These are phyloP conservation scores for Linanthus parryae DNA, from an alignment of 148 eudicot genomes.

Conservation along the genomic window DNA sequence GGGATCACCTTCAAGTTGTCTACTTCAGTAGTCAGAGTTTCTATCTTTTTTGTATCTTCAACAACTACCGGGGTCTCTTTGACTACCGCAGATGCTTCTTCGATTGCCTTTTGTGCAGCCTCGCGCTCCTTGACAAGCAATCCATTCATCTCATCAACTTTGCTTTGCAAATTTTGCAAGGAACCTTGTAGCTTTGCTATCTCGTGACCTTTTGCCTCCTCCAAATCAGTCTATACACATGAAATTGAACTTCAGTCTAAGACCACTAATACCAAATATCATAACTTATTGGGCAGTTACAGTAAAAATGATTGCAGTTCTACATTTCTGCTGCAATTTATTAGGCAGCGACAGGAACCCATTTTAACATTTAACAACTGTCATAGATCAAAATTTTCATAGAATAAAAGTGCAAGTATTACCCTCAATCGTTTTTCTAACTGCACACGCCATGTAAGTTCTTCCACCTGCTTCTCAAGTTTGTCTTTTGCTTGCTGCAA, in stretches of 20 bases:
- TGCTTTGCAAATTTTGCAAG: slow-evolving; percentile 23
- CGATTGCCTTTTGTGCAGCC: background rate
- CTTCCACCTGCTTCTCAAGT: slow-evolving; percentile 89
- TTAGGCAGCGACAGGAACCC: too few species aligned
- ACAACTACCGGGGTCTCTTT: slow-evolving; percentile 66
- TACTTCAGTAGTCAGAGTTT: slow-evolving; percentile 57
- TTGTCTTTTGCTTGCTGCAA: slow-evolving; percentile 81
- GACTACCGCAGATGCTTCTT: slow-evolving; percentile 11
- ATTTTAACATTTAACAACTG: too few species aligned
- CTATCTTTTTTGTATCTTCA: slow-evolving; percentile 64
- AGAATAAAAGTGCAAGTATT: slow-evolving; percentile 20
- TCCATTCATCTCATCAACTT: slow-evolving; percentile 6
- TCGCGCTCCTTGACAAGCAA: slow-evolving; percentile 6
- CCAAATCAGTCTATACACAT: slow-evolving; percentile 66
- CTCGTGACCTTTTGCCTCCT: slow-evolving; percentile 76
- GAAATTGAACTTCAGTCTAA: slow-evolving; percentile 2
- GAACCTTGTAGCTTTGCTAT: slow-evolving; percentile 58
- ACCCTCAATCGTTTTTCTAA: slow-evolving; percentile 86
- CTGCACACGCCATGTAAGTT: slow-evolving; percentile 73
- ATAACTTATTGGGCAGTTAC: too few species aligned
- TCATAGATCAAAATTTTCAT: too few species aligned
- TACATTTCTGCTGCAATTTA: too few species aligned
- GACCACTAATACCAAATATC: background rate
- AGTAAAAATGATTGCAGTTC: too few species aligned
- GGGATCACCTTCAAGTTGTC: slow-evolving; percentile 73